phyloP scores from a whole-genome alignment of 371 early-diverging fungal genomes.

The Zychaea mexicana region DNA sequence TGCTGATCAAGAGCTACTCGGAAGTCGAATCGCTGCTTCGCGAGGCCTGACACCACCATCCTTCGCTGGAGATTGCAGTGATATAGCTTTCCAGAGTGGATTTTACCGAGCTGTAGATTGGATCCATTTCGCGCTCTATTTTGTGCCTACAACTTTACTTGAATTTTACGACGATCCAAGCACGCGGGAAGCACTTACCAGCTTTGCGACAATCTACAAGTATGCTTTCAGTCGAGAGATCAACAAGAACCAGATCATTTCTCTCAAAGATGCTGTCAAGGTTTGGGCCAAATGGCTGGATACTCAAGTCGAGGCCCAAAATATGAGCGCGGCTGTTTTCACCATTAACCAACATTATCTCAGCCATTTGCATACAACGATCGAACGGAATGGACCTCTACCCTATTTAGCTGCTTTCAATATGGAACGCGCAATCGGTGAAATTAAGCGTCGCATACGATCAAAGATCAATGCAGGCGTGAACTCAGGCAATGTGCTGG shows the following conservation, averaged over 20 bases:
- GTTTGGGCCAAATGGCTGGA: no score
- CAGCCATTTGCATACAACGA: background rate
- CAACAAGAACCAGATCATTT: no score
- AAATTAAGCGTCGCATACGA: background rate
- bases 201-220: background rate
- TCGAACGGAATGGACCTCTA: background rate
- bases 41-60: background rate
- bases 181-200: background rate
- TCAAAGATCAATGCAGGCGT: background rate
- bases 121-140: conserved; percentile 6
- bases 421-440: background rate
- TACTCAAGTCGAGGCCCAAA: background rate
- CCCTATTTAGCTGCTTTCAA: background rate
- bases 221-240: no score
- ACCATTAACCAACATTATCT: conserved; percentile 4
- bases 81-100: background rate
- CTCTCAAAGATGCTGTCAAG: no score
- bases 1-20: background rate
- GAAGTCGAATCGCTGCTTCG: background rate
- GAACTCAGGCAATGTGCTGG: background rate
- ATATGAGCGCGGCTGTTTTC: background rate
- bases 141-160: background rate
- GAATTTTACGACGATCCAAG: background rate
- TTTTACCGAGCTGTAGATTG: conserved; percentile 5
- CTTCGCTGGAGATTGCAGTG: background rate